Conservation (phyloP, 371 early-diverging fungal genomes). For the Zopfochytrium polystomum region DNA sequence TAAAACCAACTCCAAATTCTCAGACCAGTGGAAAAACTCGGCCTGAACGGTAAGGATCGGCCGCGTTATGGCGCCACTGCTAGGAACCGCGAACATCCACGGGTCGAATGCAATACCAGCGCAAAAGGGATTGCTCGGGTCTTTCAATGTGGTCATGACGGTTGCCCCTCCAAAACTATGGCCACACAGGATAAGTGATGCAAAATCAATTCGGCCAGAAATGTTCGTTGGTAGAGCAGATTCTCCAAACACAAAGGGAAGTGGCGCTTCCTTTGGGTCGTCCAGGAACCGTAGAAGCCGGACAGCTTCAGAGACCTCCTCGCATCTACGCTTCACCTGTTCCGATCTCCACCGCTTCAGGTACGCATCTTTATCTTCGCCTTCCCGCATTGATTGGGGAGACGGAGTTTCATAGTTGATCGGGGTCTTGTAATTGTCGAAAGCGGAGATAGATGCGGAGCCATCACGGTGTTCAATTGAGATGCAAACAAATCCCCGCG, state of each 20-base stretch:
- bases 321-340: neutral
- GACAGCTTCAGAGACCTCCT: neutral
- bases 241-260: neutral
- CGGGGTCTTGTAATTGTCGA: conserved; percentile 14
- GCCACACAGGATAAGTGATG: conserved; percentile 48
- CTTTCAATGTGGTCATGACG: conserved; percentile 9
- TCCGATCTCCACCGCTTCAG: neutral
- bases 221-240: conserved; percentile 14
- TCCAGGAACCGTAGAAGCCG: neutral
- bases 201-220: conserved; percentile 42
- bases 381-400: too few species aligned
- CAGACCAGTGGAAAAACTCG: conserved; percentile 34
- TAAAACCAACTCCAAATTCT: neutral
- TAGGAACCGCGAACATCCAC: conserved; percentile 36
- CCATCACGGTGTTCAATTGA: conserved; percentile 59
- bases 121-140: conserved; percentile 2
- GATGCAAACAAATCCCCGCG: conserved; percentile 47
- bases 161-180: conserved; percentile 66
- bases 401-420: conserved; percentile 1
- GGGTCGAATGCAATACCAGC: conserved; percentile 49
- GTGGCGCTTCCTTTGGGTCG: neutral
- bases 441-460: conserved; percentile 37
- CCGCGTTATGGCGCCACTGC: conserved; percentile 1
- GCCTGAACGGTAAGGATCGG: conserved; percentile 44
- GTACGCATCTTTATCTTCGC: neutral